phyloP scores from a whole-genome alignment of 441 rosid species.

The Aleurites moluccanus region DNA sequence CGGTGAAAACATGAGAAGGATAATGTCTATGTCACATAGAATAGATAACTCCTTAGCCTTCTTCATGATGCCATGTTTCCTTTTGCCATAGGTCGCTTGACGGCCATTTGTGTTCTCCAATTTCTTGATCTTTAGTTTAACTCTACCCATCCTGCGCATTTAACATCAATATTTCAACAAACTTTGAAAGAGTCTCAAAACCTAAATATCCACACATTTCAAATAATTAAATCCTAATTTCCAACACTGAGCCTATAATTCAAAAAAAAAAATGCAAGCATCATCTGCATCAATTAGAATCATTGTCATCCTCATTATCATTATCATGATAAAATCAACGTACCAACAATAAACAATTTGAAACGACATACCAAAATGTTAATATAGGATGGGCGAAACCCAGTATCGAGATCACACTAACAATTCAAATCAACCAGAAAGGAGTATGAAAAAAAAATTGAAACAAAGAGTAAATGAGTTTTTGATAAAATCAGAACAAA shows the following conservation, averaged over 20 bases:
- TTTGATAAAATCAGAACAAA: not conserved
- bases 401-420: not conserved
- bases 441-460: not conserved
- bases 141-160: constrained; percentile 82
- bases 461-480: constrained; percentile 7
- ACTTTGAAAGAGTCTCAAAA: constrained; percentile 11
- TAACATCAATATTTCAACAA: constrained; percentile 14
- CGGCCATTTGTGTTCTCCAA: constrained; percentile 66
- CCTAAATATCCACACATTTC: constrained; percentile 7
- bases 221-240: not conserved
- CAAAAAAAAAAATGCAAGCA: not conserved
- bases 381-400: not conserved
- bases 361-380: not conserved
- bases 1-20: constrained; percentile 91
- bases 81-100: constrained; percentile 71
- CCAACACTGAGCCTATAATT: not conserved
- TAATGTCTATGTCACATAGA: constrained; percentile 68
- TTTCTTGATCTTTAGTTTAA: constrained; percentile 77
- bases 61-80: constrained; percentile 74
- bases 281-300: not conserved
- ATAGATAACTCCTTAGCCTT: constrained; percentile 79
- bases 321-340: constrained; percentile 17
- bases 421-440: not conserved
- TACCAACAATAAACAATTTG: not conserved
- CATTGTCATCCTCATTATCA: constrained; percentile 22